Conservation (phyloP, 495 filamentous ascomycete genomes). For the Durotheca rogersii region DNA sequence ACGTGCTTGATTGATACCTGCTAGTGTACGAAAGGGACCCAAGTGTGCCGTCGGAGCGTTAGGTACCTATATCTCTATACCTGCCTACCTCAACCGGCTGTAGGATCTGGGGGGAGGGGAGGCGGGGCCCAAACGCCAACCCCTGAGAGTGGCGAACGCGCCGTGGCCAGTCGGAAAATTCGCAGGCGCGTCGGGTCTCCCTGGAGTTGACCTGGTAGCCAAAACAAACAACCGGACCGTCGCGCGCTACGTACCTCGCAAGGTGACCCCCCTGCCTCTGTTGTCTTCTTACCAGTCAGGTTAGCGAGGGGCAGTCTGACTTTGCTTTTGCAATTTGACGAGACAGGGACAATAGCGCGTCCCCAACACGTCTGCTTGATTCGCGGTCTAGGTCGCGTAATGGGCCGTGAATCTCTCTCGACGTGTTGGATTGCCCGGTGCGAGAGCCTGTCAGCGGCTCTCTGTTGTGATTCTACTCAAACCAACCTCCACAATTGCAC, state of each 20-base stretch:
- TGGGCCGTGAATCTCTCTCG: slow-evolving; percentile 12
- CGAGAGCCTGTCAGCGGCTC: slow-evolving; percentile 13
- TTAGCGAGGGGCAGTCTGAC: slow-evolving; percentile 17
- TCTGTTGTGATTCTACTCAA: slow-evolving; percentile 23
- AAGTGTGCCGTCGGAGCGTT: too few relatives aligned
- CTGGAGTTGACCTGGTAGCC: slow-evolving; percentile 3
- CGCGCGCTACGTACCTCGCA: slow-evolving; percentile 19
- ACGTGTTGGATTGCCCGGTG: slow-evolving; percentile 29
- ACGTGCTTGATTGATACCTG: too few relatives aligned
- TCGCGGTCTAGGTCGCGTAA: slow-evolving; percentile 28
- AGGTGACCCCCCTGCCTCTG: too few relatives aligned
- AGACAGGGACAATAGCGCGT: slow-evolving; percentile 15
- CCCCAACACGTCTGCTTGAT: slow-evolving; percentile 3
- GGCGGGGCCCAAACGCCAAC: slow-evolving; percentile 27
- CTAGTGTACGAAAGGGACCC: too few relatives aligned
- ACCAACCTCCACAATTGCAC: slow-evolving; percentile 20
- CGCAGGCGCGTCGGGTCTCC: slow-evolving; percentile 23
- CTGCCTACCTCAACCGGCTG: too few relatives aligned
- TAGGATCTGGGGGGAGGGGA: slow-evolving; percentile 15
- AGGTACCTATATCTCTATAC: too few relatives aligned
- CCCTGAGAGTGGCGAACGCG: slow-evolving; percentile 18
- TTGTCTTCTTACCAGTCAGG: too few relatives aligned
- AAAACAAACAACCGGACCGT: slow-evolving; percentile 35
- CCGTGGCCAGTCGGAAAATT: slow-evolving; percentile 35
- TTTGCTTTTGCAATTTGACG: too few relatives aligned